Conservation (phyloP, 2,329 filamentous ascomycete genomes). For the Aureobasidium sp. region DNA sequence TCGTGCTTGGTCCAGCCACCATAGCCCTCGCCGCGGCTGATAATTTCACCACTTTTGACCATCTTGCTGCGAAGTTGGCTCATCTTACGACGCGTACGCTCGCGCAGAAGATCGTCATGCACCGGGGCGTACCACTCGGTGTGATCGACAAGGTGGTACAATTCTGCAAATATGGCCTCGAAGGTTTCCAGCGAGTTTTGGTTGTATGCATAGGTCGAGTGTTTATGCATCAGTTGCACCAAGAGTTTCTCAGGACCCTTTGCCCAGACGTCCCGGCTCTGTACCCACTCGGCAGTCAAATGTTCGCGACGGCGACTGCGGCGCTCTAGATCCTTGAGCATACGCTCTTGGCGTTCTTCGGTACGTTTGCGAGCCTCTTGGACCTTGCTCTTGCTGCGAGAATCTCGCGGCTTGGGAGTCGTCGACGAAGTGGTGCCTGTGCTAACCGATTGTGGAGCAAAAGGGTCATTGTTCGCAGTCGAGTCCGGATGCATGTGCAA, state of each 20-base stretch:
- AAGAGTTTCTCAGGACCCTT: conserved; percentile 26
- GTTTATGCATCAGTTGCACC: conserved; percentile 30
- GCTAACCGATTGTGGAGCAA: not conserved
- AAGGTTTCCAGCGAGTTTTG: conserved; percentile 25
- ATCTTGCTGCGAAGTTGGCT: conserved; percentile 30
- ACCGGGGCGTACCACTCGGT: conserved; percentile 26
- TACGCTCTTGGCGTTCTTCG: conserved; percentile 28
- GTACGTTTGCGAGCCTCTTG: conserved; percentile 28
- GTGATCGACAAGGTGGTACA: conserved; percentile 28
- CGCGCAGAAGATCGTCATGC: conserved; percentile 29
- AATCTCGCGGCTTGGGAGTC: conserved; percentile 22
- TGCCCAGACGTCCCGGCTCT: conserved; percentile 30
- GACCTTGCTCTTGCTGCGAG: conserved; percentile 30
- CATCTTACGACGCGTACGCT: conserved; percentile 31
- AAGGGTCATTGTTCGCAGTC: conserved; percentile 4
- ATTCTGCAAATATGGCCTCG: conserved; percentile 27
- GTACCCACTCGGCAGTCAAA: conserved; percentile 30
- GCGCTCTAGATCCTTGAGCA: conserved; percentile 28
- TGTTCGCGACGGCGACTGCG: conserved; percentile 28
- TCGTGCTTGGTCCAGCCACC: conserved; percentile 25
- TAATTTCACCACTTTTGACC: conserved; percentile 31
- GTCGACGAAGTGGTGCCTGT: not conserved
- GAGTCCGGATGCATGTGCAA: conserved; percentile 1
- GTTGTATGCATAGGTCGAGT: conserved; percentile 26
- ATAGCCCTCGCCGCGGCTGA: conserved; percentile 25